Conservation (phyloP, 2,329 filamentous ascomycete species). For the Amauroascus niger region DNA sequence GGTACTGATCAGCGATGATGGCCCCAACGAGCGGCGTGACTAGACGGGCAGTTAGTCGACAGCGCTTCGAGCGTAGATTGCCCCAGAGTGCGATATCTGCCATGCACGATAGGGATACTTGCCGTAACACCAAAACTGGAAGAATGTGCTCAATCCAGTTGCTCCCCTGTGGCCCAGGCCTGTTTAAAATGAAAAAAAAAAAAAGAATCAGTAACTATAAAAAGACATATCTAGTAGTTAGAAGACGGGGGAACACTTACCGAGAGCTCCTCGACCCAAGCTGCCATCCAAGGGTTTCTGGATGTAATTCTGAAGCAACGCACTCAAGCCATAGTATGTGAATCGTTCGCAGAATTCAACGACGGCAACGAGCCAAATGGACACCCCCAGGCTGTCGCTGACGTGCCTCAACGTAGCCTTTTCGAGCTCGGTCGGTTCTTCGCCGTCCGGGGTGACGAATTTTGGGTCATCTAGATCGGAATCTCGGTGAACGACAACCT, state of each 20-base stretch:
- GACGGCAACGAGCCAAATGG: constrained; percentile 47
- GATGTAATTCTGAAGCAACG: constrained; percentile 49
- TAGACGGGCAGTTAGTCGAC: constrained; percentile 13
- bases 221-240: not conserved
- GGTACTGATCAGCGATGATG: constrained; percentile 50
- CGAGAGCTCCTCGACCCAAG: constrained; percentile 31
- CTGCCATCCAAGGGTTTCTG: constrained; percentile 33
- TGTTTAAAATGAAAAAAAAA: no score
- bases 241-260: not conserved
- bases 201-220: not conserved
- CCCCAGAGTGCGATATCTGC: not conserved
- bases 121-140: constrained; percentile 47
- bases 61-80: constrained; percentile 1
- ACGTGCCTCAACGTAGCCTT: constrained; percentile 43
- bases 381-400: constrained; percentile 45
- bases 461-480: constrained; percentile 9
- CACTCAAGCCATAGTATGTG: constrained; percentile 47
- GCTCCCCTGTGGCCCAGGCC: constrained; percentile 34
- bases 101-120: constrained; percentile 11
- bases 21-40: constrained; percentile 49
- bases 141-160: constrained; percentile 45
- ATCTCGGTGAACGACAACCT: constrained; percentile 3
- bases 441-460: constrained; percentile 35
- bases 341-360: constrained; percentile 51
- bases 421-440: constrained; percentile 46